Evolutionary conservation across 2,329 filamentous ascomycete genomes (phyloP).

Genomic region (Zalaria obscura): DNA sequence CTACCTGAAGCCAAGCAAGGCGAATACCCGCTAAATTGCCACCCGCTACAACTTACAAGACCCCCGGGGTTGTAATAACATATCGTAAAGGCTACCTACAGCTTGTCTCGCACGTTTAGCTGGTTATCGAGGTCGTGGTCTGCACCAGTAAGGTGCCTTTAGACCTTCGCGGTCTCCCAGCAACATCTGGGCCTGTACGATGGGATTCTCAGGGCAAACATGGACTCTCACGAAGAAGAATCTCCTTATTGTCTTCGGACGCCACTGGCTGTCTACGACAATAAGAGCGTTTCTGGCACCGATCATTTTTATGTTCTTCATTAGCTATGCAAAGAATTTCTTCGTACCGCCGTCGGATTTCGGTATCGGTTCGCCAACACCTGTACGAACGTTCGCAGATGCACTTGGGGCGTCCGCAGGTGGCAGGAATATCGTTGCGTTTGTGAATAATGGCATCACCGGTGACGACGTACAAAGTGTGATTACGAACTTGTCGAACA

Average conservation of each 20-base stretch:
- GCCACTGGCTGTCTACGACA: conserved; percentile 39
- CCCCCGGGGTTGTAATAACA: too few relatives aligned
- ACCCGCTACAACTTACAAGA: too few relatives aligned
- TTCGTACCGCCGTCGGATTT: conserved; percentile 65
- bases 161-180: too few relatives aligned
- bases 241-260: conserved; percentile 37
- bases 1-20: too few relatives aligned
- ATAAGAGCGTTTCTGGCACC: conserved; percentile 42
- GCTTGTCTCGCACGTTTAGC: too few relatives aligned
- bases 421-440: conserved; percentile 55
- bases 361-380: conserved; percentile 51
- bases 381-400: conserved; percentile 49
- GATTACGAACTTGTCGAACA: conserved; percentile 47
- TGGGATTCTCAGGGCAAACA: conserved; percentile 34
- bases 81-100: too few relatives aligned
- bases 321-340: conserved; percentile 54
- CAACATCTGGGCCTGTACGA: conserved; percentile 1
- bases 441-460: conserved; percentile 58
- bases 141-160: too few relatives aligned
- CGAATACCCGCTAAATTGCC: too few relatives aligned
- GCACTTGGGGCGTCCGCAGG: conserved; percentile 44
- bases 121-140: too few relatives aligned
- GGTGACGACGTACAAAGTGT: conserved; percentile 60
- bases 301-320: conserved; percentile 36
- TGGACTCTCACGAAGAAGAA: conserved; percentile 45